Base-by-base conservation (phyloP, 2,329 filamentous ascomycete genomes). In the Gliomastix tumulicola region DNA sequence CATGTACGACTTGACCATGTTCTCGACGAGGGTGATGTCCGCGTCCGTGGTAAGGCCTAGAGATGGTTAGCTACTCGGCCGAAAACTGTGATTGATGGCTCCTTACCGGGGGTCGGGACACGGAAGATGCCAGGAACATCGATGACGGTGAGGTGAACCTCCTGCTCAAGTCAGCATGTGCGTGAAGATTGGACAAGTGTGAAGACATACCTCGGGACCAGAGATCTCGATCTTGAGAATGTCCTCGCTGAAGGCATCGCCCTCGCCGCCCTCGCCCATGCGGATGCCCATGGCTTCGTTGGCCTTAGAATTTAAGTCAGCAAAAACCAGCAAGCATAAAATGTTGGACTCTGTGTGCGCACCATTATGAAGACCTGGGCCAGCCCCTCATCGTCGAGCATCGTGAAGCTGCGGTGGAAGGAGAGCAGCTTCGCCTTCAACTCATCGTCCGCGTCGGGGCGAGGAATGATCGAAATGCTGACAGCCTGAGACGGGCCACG, bases 61-160 rank as follows among this genome's bases (percentile, higher is more conserved):
- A n/a, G n/a, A n/a, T n/a, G n/a, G n/a, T n/a, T n/a, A n/a, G n/a
- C n/a, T n/a, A n/a, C n/a, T n/a, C n/a, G n/a, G n/a, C n/a, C n/a
- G n/a, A n/a, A n/a, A n/a, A n/a, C n/a, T n/a, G n/a, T n/a, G n/a
- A n/a, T n/a, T n/a, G n/a, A n/a, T n/a, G n/a, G n/a, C n/a, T n/a
- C n/a, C n/a, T n/a, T 74, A 49, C 59, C 59, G 33, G 50, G 43
- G 1, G 58, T 63, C 5, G 61, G 43, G 2, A 50, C 49, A 7
- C 64, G 58, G 38, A 75, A 74, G n/a, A 74, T 68, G 0, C 71
- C 71, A 0, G 71, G 71, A 0, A 76, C 68, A 15, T 75, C 71
- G 5, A 74, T 74, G 7, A 76, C 57, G 0, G 70, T 76, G 7
- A 75, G 55, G 12, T 73, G 63, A 4, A 65, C 49, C 45, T 58